phyloP scores from a whole-genome alignment of 441 rosid genomes.

The Melastoma candidum region DNA sequence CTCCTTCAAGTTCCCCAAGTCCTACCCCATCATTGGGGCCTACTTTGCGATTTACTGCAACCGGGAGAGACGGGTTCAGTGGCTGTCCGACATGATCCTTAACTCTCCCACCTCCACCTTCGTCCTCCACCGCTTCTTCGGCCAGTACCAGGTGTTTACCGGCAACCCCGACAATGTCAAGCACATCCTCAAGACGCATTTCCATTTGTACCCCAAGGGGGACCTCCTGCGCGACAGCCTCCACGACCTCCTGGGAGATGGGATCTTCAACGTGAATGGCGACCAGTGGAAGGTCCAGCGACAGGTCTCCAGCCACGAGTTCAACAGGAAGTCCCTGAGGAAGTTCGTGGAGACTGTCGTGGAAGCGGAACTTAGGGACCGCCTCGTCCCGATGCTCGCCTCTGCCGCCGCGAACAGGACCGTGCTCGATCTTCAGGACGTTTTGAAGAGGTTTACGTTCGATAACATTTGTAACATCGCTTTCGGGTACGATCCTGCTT shows the following conservation, averaged over 20 bases:
- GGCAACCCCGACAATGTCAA: constrained; percentile 55
- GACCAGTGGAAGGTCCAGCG: constrained; percentile 60
- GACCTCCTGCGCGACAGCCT: constrained; percentile 12
- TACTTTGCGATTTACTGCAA: constrained; percentile 24
- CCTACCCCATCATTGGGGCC: constrained; percentile 55
- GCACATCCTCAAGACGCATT: constrained; percentile 51
- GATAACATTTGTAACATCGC: constrained; percentile 61
- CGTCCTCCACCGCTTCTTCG: constrained; percentile 21
- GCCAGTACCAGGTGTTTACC: constrained; percentile 28
- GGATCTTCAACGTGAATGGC: constrained; percentile 57
- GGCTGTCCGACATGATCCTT: constrained; percentile 35
- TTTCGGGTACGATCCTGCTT: constrained; percentile 50
- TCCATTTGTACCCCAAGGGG: constrained; percentile 43
- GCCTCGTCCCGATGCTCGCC: constrained; percentile 41
- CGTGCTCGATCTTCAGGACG: constrained; percentile 42
- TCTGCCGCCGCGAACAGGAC: constrained; percentile 14
- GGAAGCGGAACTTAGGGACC: constrained; percentile 33
- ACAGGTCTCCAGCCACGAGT: constrained; percentile 57
- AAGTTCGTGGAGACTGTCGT: constrained; percentile 46
- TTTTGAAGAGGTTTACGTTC: constrained; percentile 56
- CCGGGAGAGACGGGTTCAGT: constrained; percentile 27
- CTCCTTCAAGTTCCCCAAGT: constrained; percentile 19
- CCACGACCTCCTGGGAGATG: constrained; percentile 45
- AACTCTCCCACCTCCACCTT: constrained; percentile 38
- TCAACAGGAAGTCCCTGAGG: constrained; percentile 51